These are phyloP conservation scores for Acephala macrosclerotiorum DNA, from an alignment of 2,329 filamentous ascomycete genomes.

Conservation along the genomic window DNA sequence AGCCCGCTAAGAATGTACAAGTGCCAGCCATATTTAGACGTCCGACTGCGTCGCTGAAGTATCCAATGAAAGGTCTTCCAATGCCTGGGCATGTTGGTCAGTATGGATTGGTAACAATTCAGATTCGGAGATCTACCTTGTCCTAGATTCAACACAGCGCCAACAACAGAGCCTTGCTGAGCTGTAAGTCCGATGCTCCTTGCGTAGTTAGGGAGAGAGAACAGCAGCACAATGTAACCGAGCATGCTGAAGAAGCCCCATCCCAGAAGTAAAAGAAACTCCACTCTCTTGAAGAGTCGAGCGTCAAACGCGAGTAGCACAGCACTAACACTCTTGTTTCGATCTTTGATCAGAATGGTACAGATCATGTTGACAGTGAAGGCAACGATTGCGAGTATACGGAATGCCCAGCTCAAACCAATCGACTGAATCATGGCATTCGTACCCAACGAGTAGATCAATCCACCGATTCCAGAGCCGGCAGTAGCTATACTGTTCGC, in stretches of 20 bases:
- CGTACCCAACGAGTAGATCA: constrained; percentile 60
- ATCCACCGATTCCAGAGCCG: constrained; percentile 75
- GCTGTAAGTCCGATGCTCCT: constrained; percentile 70
- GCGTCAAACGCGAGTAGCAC: constrained; percentile 72
- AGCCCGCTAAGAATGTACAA: constrained; percentile 68
- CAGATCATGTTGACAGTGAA: constrained; percentile 70
- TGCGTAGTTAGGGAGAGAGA: constrained; percentile 78
- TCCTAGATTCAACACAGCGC: constrained; percentile 74
- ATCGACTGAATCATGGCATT: constrained; percentile 62
- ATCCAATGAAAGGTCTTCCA: constrained; percentile 75
- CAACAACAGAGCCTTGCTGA: constrained; percentile 72
- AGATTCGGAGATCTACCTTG: constrained; percentile 47
- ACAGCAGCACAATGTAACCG: constrained; percentile 79
- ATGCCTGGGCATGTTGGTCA: constrained; percentile 51
- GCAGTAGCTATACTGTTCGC: constrained; percentile 71
- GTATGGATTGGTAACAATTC: constrained; percentile 8
- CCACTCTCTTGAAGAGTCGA: constrained; percentile 63
- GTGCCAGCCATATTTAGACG: constrained; percentile 75
- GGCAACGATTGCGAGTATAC: constrained; percentile 61
- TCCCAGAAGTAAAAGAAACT: constrained; percentile 69
- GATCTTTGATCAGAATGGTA: constrained; percentile 69
- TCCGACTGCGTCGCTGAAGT: constrained; percentile 73
- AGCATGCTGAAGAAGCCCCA: constrained; percentile 78
- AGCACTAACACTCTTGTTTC: constrained; percentile 75
- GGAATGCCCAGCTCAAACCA: constrained; percentile 62